phyloP scores from a whole-genome alignment of 805 yeast genomes.

The Candida mattraensis region DNA sequence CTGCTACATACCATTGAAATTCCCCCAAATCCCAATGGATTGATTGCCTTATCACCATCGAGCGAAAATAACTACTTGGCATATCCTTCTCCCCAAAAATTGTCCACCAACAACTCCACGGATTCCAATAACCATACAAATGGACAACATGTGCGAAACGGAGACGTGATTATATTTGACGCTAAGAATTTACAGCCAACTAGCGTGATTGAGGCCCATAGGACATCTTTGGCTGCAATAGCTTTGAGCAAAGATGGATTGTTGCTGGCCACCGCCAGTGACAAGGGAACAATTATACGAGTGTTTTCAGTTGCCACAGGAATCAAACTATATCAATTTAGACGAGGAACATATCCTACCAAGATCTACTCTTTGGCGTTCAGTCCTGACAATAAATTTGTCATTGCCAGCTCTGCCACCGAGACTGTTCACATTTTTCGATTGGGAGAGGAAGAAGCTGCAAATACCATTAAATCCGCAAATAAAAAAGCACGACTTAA shows the following conservation, averaged over 20 bases:
- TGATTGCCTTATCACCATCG: constrained; percentile 59
- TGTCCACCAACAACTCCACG: constrained; percentile 24
- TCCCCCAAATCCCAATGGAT: constrained; percentile 55
- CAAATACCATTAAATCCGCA: constrained; percentile 30
- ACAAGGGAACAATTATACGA: constrained; percentile 86
- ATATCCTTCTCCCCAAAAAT: constrained; percentile 75
- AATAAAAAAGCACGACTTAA: constrained; percentile 16
- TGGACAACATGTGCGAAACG: constrained; percentile 41
- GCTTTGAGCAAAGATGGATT: constrained; percentile 76
- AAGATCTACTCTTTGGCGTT: constrained; percentile 79
- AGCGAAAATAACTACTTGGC: constrained; percentile 57
- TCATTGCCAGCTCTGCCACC: constrained; percentile 85
- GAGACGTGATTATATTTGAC: constrained; percentile 83
- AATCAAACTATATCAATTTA: constrained; percentile 67
- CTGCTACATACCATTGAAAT: constrained; percentile 74
- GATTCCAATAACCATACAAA: constrained; percentile 13
- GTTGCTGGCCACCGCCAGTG: constrained; percentile 86
- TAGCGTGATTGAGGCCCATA: constrained; percentile 88
- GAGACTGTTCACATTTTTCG: constrained; percentile 93
- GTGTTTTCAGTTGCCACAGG: constrained; percentile 79
- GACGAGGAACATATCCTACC: constrained; percentile 90
- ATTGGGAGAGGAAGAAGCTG: constrained; percentile 50
- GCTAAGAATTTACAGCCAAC: constrained; percentile 74
- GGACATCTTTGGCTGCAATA: constrained; percentile 70
- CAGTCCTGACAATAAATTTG: constrained; percentile 68